Conservation (phyloP, 2,329 filamentous ascomycete species). For the Scedosporium boydii region DNA sequence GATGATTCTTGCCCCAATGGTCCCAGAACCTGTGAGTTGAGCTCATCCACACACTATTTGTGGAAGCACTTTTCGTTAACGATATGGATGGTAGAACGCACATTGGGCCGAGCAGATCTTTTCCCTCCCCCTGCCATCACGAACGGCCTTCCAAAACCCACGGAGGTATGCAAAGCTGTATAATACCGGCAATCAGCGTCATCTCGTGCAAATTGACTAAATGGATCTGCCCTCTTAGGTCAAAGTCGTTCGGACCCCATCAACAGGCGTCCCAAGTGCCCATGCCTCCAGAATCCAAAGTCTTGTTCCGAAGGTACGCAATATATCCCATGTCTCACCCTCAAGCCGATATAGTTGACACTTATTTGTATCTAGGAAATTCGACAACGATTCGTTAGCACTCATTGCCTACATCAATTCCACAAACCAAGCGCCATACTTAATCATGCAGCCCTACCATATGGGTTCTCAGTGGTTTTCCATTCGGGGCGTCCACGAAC, state of each 20-base stretch:
- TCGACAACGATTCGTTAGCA: conserved; percentile 45
- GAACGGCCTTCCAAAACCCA: conserved; percentile 37
- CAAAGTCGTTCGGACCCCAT: conserved; percentile 35
- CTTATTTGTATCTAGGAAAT: conserved; percentile 27
- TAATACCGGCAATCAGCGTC: neutral
- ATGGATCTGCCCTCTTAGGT: conserved; percentile 21
- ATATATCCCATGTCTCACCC: neutral
- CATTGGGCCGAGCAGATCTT: conserved; percentile 57
- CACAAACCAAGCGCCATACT: conserved; percentile 31
- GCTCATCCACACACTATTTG: neutral
- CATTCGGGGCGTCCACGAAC: conserved; percentile 41
- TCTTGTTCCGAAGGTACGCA: conserved; percentile 45
- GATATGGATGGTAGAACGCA: conserved; percentile 25
- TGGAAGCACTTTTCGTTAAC: conserved; percentile 8
- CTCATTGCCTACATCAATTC: conserved; percentile 41
- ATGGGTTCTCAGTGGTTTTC: conserved; percentile 34
- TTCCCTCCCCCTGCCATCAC: conserved; percentile 39
- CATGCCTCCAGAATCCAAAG: conserved; percentile 36
- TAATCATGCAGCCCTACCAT: conserved; percentile 35
- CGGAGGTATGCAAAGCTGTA: conserved; percentile 16
- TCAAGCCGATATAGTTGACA: conserved; percentile 2
- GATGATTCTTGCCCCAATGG: neutral
- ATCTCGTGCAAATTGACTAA: neutral
- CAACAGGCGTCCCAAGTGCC: conserved; percentile 19
- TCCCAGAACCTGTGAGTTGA: neutral